Base-by-base conservation (phyloP, 352 stramenopile genomes). In the Pythium periplocum region DNA sequence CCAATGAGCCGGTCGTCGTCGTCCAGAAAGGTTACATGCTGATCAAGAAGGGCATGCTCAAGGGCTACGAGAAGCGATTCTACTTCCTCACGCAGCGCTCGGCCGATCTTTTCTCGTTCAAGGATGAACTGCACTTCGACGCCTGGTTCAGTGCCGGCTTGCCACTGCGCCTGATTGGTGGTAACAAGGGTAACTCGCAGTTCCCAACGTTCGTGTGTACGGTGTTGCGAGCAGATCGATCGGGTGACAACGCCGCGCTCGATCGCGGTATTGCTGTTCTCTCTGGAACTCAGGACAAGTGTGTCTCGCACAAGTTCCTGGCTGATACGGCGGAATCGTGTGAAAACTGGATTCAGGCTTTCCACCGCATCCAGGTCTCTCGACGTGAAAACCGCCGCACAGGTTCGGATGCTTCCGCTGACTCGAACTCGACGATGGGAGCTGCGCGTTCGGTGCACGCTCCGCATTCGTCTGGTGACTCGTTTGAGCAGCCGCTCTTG, bases 101-200 rank as follows among this genome's bases (percentile, higher is more conserved):
- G 32, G 41, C 77, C 1, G 72, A 86, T 33, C 53, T 90, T 8
- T 90, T 73, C 57, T 65, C 57, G 30, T 87, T 74, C 63, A 80
- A 78, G 60, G 75, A 88, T 53, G 73, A 90, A 59, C 72, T 64
- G 45, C 69, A 65, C 26, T 90, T 90, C 58, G 73, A 64, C 33
- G 55, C 82, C 33, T 90, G 80, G 80, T 51, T 74, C 53, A 61
- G 67, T 2, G 81, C 69, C 4, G 75, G 73, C 12, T 68, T 73
- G 47, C 51, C 71, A 32, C 55, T 83, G 46, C 70, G 71, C 17
- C 17, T 26, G 17, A 26, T 26, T 26, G 17, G 17, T 26, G 17
- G 17, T 26, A 26, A 26, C 17, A 26, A 26, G 17, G 17, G 17
- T 26, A 26, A 26, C 17, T 26, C 17, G 17, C 17, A 26, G 17